phyloP scores from a whole-genome alignment of 148 eudicot species.

The Amaranthus palmeri region DNA sequence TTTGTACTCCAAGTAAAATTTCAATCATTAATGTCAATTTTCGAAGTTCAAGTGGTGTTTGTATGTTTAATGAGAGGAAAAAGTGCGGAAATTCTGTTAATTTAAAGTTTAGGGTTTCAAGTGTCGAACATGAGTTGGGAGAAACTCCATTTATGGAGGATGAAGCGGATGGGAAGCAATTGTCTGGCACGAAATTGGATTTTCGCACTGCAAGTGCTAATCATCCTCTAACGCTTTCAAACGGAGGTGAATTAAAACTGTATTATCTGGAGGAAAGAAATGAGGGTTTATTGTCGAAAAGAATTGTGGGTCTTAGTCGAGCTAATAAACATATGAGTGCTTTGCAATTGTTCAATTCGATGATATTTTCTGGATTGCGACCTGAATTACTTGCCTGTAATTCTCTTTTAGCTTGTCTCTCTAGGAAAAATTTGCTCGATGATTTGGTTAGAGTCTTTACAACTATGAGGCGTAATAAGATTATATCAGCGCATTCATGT shows the following conservation, averaged over 20 bases:
- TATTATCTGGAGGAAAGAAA: constrained; percentile 54
- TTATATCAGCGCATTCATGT: constrained; percentile 50
- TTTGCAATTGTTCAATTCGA: constrained; percentile 49
- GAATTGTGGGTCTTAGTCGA: constrained; percentile 53
- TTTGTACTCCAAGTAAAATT: neutral
- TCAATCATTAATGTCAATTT: neutral
- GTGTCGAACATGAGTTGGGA: constrained; percentile 19
- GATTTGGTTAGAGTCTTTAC: constrained; percentile 48
- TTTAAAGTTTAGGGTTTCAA: constrained; percentile 20
- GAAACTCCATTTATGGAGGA: constrained; percentile 7
- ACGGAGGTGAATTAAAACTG: constrained; percentile 26
- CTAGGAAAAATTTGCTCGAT: constrained; percentile 43
- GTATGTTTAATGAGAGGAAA: constrained; percentile 1
- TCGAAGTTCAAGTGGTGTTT: neutral
- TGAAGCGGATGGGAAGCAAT: neutral
- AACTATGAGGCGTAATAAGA: constrained; percentile 39
- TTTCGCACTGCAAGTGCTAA: neutral
- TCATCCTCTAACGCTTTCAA: constrained; percentile 6
- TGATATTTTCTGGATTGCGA: constrained; percentile 38
- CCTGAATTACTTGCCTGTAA: constrained; percentile 61
- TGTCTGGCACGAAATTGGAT: neutral
- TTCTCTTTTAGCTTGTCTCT: constrained; percentile 57
- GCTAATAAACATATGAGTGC: constrained; percentile 51
- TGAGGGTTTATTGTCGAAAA: constrained; percentile 44
- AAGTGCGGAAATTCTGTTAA: constrained; percentile 9